A percentile compares a stretch with the other conserved stretches of the same genome.
Conservation (phyloP, 768 basidiomycete genomes). For the Erythrobasidium yunnanense region DNA sequence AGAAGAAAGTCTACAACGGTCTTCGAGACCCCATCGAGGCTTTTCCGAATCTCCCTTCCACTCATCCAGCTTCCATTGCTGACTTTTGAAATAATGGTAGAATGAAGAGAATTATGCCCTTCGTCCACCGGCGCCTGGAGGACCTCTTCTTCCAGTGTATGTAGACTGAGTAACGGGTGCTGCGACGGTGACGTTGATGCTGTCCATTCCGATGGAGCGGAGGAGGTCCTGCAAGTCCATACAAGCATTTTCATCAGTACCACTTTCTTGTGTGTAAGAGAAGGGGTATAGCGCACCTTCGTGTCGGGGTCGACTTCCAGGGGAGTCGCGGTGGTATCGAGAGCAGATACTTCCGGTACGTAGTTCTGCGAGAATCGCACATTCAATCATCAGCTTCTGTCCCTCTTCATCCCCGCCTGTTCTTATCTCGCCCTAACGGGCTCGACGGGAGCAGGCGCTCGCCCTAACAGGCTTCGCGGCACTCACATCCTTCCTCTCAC, state of each 20-base stretch:
- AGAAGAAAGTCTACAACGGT: too few relatives aligned
- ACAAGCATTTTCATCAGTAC: conserved; percentile 43
- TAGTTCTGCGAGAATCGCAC: conserved; percentile 3
- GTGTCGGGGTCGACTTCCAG: conserved; percentile 86
- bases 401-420: too few relatives aligned
- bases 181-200: conserved; percentile 64
- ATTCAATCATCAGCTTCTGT: not conserved
- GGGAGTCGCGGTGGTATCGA: conserved; percentile 60
- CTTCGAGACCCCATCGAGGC: too few relatives aligned
- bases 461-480: conserved; percentile 42
- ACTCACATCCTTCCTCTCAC: conserved; percentile 95
- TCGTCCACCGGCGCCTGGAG: conserved; percentile 22
- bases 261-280: not conserved
- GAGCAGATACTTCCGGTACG: conserved; percentile 93
- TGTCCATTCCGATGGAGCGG: conserved; percentile 83
- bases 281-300: conserved; percentile 54
- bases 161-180: conserved; percentile 47
- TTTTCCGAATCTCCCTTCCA: too few relatives aligned
- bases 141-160: not conserved
- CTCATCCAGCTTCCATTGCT: not conserved
- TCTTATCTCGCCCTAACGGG: too few relatives aligned
- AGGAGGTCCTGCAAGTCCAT: conserved; percentile 53
- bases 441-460: too few relatives aligned
- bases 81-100: not conserved
- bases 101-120: not conserved